A percentile compares a stretch with the other conserved stretches of the same genome.
These are phyloP conservation scores for Dissoconium aciculare DNA, from an alignment of 2,329 filamentous ascomycete species.

Conservation along the genomic window DNA sequence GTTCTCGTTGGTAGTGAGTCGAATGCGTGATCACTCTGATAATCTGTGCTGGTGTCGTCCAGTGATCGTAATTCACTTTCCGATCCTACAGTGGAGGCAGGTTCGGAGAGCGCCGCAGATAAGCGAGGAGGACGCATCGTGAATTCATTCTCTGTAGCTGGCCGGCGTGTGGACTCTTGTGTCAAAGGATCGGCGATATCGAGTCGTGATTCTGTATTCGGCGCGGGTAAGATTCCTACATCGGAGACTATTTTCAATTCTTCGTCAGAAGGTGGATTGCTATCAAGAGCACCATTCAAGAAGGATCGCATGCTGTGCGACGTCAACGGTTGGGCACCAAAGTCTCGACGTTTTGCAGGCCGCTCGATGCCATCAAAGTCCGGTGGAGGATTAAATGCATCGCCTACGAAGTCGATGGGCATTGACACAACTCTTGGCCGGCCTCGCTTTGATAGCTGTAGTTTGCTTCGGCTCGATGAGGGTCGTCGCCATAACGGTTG, in stretches of 20 bases:
- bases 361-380: slow-evolving; percentile 23
- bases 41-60: slow-evolving; percentile 65
- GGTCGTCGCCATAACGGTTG: slow-evolving; percentile 26
- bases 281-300: no score
- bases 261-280: no score
- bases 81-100: slow-evolving; percentile 51
- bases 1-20: slow-evolving; percentile 61
- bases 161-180: slow-evolving; percentile 2
- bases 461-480: slow-evolving; percentile 22
- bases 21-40: slow-evolving; percentile 61
- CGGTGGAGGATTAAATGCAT: no score
- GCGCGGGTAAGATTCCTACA: no score
- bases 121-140: slow-evolving; percentile 26
- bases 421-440: slow-evolving; percentile 17
- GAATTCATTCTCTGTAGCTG: no score
- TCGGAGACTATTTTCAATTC: no score
- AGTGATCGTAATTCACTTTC: slow-evolving; percentile 54
- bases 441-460: slow-evolving; percentile 15
- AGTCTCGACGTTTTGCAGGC: slow-evolving; percentile 25
- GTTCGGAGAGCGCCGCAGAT: slow-evolving; percentile 44
- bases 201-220: no score
- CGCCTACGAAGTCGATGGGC: no score
- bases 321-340: slow-evolving; percentile 15
- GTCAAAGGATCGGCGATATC: slow-evolving; percentile 1
- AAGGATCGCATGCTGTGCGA: slow-evolving; percentile 18